Evolutionary conservation across 768 basidiomycete genomes (phyloP), one percentile per base, ranked within the genome.

Genomic region (Lentinus brumalis): DNA sequence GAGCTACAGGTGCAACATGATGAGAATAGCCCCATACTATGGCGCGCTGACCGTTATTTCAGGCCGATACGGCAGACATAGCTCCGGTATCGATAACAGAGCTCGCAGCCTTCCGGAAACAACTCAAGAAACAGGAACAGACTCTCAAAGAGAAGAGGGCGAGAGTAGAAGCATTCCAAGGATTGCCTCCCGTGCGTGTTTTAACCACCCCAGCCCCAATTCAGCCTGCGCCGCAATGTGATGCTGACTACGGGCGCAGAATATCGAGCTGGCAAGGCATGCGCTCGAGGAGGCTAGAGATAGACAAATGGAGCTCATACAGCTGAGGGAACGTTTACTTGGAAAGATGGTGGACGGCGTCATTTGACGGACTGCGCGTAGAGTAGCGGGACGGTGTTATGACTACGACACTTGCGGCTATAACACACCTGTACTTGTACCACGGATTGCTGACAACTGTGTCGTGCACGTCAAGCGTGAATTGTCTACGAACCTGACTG

Each of bases 141-240:
- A 70, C 73, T 12, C 66, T 84, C 21, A 79, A 76, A 62, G 68
- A 72, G 30, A 83, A 83, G 61, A 70, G 77, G 31, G 75, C 76
- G 3, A 81, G 77, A 63, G 64, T 83, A 30, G 74, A 75, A 57
- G 76, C 79, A 5, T 84, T 82, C 66, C 78, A 78, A 62, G 82
- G 81, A 0, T 69, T 85, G 11, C 82, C 83, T 16, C 81, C 83
- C 1, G 83, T 83, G 67, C 30, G 73, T 63, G 0, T 12, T 26
- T 29, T 30, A n/a, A 30, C 6, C 18, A 14, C 44, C n/a, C 11
- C 42, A 12, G 18, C 12, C 12, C n/a, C 44, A 42, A n/a, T 38
- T 21, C 3, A 10, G 38, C n/a, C 18, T 5, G 35, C 26, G 18
- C 52, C 21, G 18, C 10, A 26, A 8, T 26, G 21, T 26, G 21